These are phyloP conservation scores for Hibiscus trionum DNA, from an alignment of 345 rosid genomes.

Conservation along the genomic window DNA sequence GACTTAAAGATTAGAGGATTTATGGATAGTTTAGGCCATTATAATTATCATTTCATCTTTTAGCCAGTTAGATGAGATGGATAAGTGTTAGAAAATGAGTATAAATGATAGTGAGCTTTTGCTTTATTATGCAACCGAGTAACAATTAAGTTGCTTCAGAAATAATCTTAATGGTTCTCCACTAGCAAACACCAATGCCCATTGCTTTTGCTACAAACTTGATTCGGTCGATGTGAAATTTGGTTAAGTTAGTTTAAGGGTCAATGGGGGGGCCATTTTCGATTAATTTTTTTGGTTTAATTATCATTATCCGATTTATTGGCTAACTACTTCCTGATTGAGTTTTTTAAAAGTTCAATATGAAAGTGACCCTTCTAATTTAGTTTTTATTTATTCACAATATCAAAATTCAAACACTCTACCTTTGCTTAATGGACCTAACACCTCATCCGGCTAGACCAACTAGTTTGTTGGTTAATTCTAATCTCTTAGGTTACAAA, in stretches of 20 bases:
- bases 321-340: no score
- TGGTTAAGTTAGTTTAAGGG: neutral
- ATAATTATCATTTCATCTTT: no score
- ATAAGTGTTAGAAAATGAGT: neutral
- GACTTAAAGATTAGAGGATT: no score
- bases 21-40: no score
- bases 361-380: no score
- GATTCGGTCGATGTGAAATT: neutral
- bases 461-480: neutral
- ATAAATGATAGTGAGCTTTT: neutral
- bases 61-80: neutral
- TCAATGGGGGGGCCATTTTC: neutral
- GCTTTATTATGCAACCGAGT: slow-evolving; percentile 7
- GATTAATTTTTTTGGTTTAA: no score
- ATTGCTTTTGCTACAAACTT: neutral
- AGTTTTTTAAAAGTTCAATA: no score
- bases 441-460: no score
- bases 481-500: neutral
- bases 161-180: neutral
- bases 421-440: no score
- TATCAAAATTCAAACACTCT: no score
- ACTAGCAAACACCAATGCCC: neutral
- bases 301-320: no score
- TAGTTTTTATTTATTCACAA: no score
- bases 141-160: neutral